Percentiles rank a stretch among this genome's conserved stretches.
phyloP scores from a whole-genome alignment of 495 filamentous ascomycete genomes.

The Penicillium salamii region DNA sequence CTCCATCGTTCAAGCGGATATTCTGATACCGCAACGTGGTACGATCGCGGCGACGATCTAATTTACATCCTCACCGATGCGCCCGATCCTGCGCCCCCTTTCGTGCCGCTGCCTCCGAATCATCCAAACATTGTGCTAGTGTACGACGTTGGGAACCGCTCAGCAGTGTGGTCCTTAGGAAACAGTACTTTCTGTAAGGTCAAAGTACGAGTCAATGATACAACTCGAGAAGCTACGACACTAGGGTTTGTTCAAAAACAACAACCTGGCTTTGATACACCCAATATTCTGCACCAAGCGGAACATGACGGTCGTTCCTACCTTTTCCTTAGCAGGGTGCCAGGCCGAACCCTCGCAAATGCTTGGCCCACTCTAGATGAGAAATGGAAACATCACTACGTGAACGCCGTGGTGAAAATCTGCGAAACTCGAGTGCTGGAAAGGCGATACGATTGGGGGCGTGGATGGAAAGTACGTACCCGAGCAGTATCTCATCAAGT shows the following conservation, averaged over 20 bases:
- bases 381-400: constrained; percentile 1
- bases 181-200: constrained; percentile 5
- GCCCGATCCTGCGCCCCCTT: background rate
- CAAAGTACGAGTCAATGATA: background rate
- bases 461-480: background rate
- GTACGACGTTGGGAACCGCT: background rate
- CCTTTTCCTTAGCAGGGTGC: background rate
- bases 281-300: background rate
- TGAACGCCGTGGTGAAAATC: background rate
- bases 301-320: background rate
- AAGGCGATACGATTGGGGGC: background rate
- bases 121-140: background rate
- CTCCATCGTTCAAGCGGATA: constrained; percentile 1
- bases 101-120: background rate
- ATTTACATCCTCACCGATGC: background rate
- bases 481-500: background rate
- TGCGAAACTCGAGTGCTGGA: background rate
- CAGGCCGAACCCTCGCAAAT: background rate
- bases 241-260: background rate
- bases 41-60: background rate
- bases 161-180: background rate
- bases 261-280: constrained; percentile 1
- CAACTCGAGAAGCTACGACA: constrained; percentile 1
- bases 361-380: background rate
- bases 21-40: constrained; percentile 2